Evolutionary conservation across 352 stramenopile genomes (phyloP), one percentile per base, ranked within the genome.

Genomic region (Phytopythium boreale): DNA sequence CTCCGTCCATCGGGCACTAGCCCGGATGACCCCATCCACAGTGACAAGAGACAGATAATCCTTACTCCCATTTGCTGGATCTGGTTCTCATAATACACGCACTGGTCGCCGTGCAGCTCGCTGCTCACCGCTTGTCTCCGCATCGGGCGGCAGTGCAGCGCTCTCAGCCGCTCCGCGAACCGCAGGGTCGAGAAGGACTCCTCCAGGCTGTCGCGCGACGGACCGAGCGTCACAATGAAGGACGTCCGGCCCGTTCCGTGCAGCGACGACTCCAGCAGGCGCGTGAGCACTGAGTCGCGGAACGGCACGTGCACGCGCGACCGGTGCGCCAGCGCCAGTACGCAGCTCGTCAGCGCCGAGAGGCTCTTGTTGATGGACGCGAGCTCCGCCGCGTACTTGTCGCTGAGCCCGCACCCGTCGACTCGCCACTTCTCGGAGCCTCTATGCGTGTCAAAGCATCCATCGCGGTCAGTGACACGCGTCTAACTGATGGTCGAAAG

Each of bases 311-410:
- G 79, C 1, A 61, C 64, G n/a, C 74, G 76, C 26, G 86, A 74
- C 19, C 78, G 78, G 50, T 90, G 76, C 4, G 80, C 84, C 5
- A 93, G 76, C 34, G 81, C 79, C 31, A 89, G 52, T n/a, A 93
- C 80, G 46, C 84, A 93, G 62, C 88, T 87, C n/a, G 84, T 88
- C 29, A 93, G 59, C 6, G 82, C 78, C 9, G 84, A 89, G 17
- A 93, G 71, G 34, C 80, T 90, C 63, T 89, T 90, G 75, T 93
- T 90, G 64, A 89, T 89, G 12, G 81, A 82, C 8, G 78, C 65
- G 20, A 88, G 59, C 52, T 93, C 83, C 34, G 69, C 75, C 15
- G 80, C 80, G 60, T 90, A 88, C 67, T 82, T 88, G 59, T 88
- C 77, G 20, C 59, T 80, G 22, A 88, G 43, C 2, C 84, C 76